phyloP scores from a whole-genome alignment of 495 filamentous ascomycete genomes.

The Aspergillus carlsbadensis region DNA sequence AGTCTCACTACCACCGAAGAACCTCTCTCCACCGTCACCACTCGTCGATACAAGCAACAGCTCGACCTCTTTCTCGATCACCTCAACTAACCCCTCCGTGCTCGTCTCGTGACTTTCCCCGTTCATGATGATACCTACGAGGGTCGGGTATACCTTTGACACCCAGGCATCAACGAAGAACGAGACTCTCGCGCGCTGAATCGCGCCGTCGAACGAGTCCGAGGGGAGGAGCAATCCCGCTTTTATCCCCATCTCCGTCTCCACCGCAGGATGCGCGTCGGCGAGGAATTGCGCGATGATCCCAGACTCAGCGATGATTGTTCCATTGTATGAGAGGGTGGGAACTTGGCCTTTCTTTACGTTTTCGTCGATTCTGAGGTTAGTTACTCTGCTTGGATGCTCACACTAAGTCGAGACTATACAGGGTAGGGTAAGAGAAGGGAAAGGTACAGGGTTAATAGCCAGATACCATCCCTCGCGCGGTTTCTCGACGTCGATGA shows the following conservation, averaged over 20 bases:
- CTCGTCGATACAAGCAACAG: constrained; percentile 52
- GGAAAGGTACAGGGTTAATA: constrained; percentile 66
- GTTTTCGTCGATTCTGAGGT: too few relatives aligned
- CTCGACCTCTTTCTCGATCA: constrained; percentile 68
- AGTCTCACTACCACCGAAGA: constrained; percentile 74
- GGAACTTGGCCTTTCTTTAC: constrained; percentile 72
- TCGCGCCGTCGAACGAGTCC: constrained; percentile 34
- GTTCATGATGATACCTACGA: constrained; percentile 31
- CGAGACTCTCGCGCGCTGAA: constrained; percentile 64
- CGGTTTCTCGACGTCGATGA: constrained; percentile 70
- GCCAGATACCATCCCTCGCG: constrained; percentile 79
- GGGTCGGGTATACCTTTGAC: constrained; percentile 56
- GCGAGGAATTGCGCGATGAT: constrained; percentile 75
- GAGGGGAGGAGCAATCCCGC: constrained; percentile 46
- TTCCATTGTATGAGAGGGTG: constrained; percentile 63
- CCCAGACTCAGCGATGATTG: constrained; percentile 71
- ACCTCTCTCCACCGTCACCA: constrained; percentile 58
- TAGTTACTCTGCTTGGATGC: too few relatives aligned
- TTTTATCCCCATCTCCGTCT: too few relatives aligned
- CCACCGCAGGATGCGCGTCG: constrained; percentile 43
- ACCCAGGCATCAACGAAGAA: constrained; percentile 79
- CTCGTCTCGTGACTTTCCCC: constrained; percentile 36
- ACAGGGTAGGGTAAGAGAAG: neutral
- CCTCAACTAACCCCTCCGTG: constrained; percentile 39
- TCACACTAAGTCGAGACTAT: neutral